Evolutionary conservation across 139 green algal genomes (phyloP).

Genomic region (Ettlia oleoabundans): DNA sequence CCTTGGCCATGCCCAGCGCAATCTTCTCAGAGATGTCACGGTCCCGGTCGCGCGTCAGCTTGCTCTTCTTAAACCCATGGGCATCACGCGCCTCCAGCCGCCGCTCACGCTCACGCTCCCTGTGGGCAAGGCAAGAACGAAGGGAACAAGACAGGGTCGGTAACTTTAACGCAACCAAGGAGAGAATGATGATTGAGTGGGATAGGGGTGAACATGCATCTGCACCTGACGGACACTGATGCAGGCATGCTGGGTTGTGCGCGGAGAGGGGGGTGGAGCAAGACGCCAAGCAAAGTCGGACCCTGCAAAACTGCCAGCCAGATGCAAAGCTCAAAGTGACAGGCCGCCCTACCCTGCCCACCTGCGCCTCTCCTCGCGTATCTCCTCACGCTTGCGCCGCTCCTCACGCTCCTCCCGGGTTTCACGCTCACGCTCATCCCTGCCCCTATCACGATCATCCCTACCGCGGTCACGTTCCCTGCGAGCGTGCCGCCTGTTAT

Average conservation of each 20-base stretch:
- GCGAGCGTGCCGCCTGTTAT: neutral
- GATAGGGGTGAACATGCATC: too few species aligned
- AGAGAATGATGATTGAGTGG: too few species aligned
- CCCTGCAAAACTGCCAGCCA: too few species aligned
- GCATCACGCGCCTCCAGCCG: slow-evolving; percentile 80
- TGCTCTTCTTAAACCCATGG: slow-evolving; percentile 85
- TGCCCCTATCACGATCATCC: slow-evolving; percentile 7
- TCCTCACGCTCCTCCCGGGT: slow-evolving; percentile 79
- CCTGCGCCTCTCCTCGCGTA: slow-evolving; percentile 75
- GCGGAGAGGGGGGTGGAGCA: too few species aligned
- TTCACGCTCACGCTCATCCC: slow-evolving; percentile 37
- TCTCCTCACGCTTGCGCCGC: slow-evolving; percentile 79
- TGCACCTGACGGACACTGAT: too few species aligned
- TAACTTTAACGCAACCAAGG: too few species aligned
- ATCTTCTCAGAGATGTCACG: slow-evolving; percentile 94
- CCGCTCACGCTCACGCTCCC: slow-evolving; percentile 92
- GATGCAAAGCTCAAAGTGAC: too few species aligned
- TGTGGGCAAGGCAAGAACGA: too few species aligned
- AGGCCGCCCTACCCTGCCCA: too few species aligned
- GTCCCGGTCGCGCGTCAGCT: slow-evolving; percentile 94
- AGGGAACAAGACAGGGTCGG: too few species aligned
- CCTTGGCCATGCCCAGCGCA: slow-evolving; percentile 75
- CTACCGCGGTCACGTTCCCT: slow-evolving; percentile 14
- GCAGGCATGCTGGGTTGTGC: too few species aligned
- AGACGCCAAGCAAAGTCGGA: too few species aligned